Evolutionary conservation across 192 early-diverging fungal species (phyloP).

Genomic region (Coemansia sp.): DNA sequence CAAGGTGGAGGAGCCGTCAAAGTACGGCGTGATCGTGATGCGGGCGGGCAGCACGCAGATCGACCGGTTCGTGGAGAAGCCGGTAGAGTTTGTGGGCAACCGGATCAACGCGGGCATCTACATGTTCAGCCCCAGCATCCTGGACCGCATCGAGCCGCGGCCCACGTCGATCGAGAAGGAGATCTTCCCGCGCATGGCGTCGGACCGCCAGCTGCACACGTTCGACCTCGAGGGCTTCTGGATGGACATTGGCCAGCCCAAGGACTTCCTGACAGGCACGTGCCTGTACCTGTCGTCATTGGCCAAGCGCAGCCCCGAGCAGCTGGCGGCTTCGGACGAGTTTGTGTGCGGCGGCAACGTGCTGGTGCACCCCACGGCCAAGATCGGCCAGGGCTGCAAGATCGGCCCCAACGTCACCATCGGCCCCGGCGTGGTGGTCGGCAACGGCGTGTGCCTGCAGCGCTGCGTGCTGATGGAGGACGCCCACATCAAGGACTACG

Average conservation of each 20-base stretch:
- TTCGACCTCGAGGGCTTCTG: conserved; percentile 96
- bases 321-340: conserved; percentile 64
- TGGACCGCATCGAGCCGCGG: conserved; percentile 89
- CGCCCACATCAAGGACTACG: conserved; percentile 79
- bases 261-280: conserved; percentile 94
- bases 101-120: conserved; percentile 99
- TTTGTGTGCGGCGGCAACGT: conserved; percentile 86
- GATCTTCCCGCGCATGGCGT: conserved; percentile 91
- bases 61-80: conserved; percentile 98
- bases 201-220: conserved; percentile 82
- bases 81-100: conserved; percentile 89
- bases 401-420: conserved; percentile 98
- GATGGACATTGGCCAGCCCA: conserved; percentile 99
- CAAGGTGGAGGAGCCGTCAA: conserved; percentile 95
- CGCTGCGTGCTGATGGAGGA: conserved; percentile 86
- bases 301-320: conserved; percentile 70
- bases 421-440: conserved; percentile 86
- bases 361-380: conserved; percentile 85
- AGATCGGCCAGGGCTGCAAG: conserved; percentile 91
- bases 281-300: conserved; percentile 88
- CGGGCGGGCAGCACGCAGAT: conserved; percentile 71
- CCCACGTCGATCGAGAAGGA: conserved; percentile 99
- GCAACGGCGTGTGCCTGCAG: conserved; percentile 91
- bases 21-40: conserved; percentile 97
- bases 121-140: conserved; percentile 88